Base-by-base conservation (phyloP, 2,329 filamentous ascomycete species). In the Pseudocercospora fuligena region DNA sequence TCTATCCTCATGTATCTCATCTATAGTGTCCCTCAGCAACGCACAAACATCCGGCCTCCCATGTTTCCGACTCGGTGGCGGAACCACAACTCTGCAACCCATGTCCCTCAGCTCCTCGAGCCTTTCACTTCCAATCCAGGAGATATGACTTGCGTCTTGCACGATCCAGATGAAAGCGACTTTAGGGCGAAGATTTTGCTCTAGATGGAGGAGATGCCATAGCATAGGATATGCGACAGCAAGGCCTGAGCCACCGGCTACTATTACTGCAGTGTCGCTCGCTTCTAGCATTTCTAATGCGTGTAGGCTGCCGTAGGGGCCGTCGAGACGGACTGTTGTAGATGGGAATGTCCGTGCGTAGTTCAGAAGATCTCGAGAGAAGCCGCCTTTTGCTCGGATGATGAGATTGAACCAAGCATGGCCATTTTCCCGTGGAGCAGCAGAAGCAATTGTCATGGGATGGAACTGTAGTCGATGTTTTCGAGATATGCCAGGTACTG, bases 371-470 rank as follows among this genome's bases (percentile, higher is more conserved):
- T 83, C 82, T 2, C 78, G 77, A 0, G 88, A 87, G 77, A 90
- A 90, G 12, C 89, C 88, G 53, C 82, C 77, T 69, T 87, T 85
- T 4, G 85, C 84, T 67, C 88, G 85, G 67, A 90, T 86, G 29
- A 90, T 81, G 12, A 91, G 82, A 12, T 82, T 81, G 67, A 90
- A 78, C 79, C 81, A 85, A 3, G 84, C 84, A 68, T 86, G 83
- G 65, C 63, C 53, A 47, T 36, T 23, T 11, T 29, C 47, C 51
- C 36, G 61, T 2, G 86, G 85, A 9, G 87, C 87, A 0, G 84
- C 83, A 2, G 88, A 90, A 16, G 88, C 85, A 63, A 91, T 89
- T 8, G 88, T 90, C 76, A 90, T 90, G 0, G 88, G 89, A 73
- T 91, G 88, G 0, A 88, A 82, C 76, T 90, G 88, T 1, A 89